Base-by-base conservation (phyloP, 176 grass and related monocot species). In the Tillandsia leiboldiana region DNA sequence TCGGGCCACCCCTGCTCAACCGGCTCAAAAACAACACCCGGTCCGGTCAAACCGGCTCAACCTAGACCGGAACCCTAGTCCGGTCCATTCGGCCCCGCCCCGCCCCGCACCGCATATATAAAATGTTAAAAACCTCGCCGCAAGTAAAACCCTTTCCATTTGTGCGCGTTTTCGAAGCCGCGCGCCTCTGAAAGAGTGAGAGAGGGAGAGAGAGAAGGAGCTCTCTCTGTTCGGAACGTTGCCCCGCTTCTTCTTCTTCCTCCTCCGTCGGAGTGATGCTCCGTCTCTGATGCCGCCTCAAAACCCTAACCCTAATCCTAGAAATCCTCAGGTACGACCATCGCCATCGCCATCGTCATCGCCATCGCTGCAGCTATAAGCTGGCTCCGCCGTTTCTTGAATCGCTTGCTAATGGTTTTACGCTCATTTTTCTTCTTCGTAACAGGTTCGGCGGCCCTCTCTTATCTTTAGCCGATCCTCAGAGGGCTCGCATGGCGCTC, bases 221-320 rank as follows among this genome's bases (percentile, higher is more conserved):
- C 33, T 3, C 33, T 59, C 54, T 59, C 54, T 59, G 1, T 9
- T 59, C 54, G n/a, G 54, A 59, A 15, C 54, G 9, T 15, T 59
- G n/a, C 15, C 18, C 54, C 14, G 3, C 12, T 9, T 58, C 54
- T 56, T 58, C 54, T 56, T 13, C 10, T 56, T n/a, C 12, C 12
- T 56, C 12, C 53, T n/a, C 10, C 68, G 26, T 48, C 51, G 23
- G 22, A 48, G 51, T 5, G 3, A 33, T 61, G 54, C 23, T 12
- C 53, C 58, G 26, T n/a, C 49, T 14, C 62, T 73, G 14, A 69
- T 79, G 48, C 49, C 10, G 48, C 64, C 24, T 2, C 62, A 66
- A 81, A 92, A 78, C 77, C 82, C 79, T 82, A 74, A 78, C 77
- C 82, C 79, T 82, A 74, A 78, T 12, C 77, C 51, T 69, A 73